Evolutionary conservation across 1,284 basidiomycete species (phyloP).

Genomic region (Ustilago hordei): DNA sequence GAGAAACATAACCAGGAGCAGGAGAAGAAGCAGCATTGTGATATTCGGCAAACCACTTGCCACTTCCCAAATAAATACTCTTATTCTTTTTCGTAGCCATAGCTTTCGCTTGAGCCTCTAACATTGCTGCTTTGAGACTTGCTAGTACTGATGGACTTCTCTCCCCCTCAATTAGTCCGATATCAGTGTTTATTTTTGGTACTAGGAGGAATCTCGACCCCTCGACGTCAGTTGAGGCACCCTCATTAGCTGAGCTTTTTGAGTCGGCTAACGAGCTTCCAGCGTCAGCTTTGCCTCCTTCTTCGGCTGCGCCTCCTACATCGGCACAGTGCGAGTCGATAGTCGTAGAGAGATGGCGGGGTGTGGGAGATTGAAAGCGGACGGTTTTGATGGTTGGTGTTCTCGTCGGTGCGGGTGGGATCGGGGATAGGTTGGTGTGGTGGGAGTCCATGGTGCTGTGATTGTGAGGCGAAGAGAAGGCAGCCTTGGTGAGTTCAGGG

Average conservation of each 20-base stretch:
- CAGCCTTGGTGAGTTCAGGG: neutral
- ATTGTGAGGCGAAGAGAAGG: neutral
- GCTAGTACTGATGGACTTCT: conserved; percentile 30
- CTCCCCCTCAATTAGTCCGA: conserved; percentile 17
- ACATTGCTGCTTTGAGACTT: conserved; percentile 36
- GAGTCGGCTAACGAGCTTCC: no score
- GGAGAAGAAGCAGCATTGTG: neutral
- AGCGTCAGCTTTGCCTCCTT: neutral
- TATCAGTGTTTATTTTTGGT: neutral
- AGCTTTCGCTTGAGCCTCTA: conserved; percentile 40
- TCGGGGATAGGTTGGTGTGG: neutral
- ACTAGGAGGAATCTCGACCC: neutral
- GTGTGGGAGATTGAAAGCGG: neutral
- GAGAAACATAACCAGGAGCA: neutral
- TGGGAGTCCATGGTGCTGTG: neutral
- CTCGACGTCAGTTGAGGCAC: neutral
- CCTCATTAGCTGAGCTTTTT: no score
- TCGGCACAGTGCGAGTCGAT: neutral
- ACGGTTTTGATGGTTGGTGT: neutral
- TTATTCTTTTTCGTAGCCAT: conserved; percentile 16
- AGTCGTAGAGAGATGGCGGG: neutral
- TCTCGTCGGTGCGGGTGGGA: neutral
- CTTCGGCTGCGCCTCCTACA: neutral
- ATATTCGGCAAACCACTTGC: conserved; percentile 25
- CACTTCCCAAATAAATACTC: conserved; percentile 36